Evolutionary conservation across 176 grass and related monocot species (phyloP).

Genomic region (Tillandsia fasciculata): DNA sequence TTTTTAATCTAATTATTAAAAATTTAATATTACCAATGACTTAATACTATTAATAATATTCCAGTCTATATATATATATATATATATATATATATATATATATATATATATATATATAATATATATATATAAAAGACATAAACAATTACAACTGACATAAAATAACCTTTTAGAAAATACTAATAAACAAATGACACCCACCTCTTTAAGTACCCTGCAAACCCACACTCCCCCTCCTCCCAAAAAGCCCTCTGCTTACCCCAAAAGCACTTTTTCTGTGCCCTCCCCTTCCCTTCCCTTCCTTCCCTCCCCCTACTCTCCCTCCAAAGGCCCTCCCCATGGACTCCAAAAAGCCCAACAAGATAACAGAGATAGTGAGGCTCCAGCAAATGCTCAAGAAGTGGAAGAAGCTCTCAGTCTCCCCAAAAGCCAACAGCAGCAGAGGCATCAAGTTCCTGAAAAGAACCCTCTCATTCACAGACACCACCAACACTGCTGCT

Average conservation of each 20-base stretch:
- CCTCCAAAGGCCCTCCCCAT: neutral
- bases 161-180: too few species aligned
- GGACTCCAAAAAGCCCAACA: slow-evolving; percentile 67
- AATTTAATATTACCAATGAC: too few species aligned
- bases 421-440: slow-evolving; percentile 35
- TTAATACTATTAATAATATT: too few species aligned
- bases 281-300: too few species aligned
- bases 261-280: neutral
- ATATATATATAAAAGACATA: too few species aligned
- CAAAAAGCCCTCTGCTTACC: neutral
- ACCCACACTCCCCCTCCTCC: neutral
- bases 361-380: slow-evolving; percentile 89
- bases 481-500: slow-evolving; percentile 1
- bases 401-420: slow-evolving; percentile 86
- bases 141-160: too few species aligned
- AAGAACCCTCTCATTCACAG: slow-evolving; percentile 72
- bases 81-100: neutral
- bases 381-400: slow-evolving; percentile 93
- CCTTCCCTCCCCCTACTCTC: neutral
- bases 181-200: neutral
- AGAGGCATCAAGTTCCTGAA: slow-evolving; percentile 91
- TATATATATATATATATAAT: too few species aligned
- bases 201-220: neutral
- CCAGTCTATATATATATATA: too few species aligned
- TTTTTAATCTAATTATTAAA: too few species aligned